A percentile compares a stretch with the other conserved stretches of the same genome.
Evolutionary conservation across 345 rosid genomes (phyloP).

Genomic region (Iberis pinnata): DNA sequence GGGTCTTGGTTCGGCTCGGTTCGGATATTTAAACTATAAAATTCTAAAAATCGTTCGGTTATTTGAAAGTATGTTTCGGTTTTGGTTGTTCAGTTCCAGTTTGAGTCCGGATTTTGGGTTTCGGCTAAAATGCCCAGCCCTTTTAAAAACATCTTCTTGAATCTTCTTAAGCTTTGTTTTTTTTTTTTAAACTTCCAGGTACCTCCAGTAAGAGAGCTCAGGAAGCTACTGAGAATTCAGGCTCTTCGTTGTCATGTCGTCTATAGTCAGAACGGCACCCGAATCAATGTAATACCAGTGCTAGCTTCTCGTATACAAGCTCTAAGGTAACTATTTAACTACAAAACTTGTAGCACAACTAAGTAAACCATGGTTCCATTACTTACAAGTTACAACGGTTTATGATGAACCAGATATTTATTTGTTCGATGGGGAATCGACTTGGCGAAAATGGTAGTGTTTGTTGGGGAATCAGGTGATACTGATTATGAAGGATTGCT

Average conservation of each 20-base stretch:
- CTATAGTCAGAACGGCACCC: slow-evolving; percentile 70
- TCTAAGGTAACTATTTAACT: slow-evolving; percentile 46
- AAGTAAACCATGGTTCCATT: neutral
- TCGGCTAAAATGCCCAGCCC: no score
- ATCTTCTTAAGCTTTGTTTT: neutral
- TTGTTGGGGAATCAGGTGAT: slow-evolving; percentile 88
- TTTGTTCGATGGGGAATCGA: slow-evolving; percentile 90
- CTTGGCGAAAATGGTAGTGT: slow-evolving; percentile 70
- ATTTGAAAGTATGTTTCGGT: no score
- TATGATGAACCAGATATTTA: slow-evolving; percentile 55
- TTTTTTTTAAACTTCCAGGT: slow-evolving; percentile 37
- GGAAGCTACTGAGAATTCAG: slow-evolving; percentile 78
- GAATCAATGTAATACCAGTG: slow-evolving; percentile 79
- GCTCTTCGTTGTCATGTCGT: slow-evolving; percentile 81
- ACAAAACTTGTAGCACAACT: neutral
- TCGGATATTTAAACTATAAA: no score
- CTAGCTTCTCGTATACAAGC: slow-evolving; percentile 89
- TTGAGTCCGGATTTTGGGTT: no score
- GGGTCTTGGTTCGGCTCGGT: no score
- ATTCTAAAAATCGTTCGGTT: no score
- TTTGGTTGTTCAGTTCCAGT: no score
- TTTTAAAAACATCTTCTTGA: neutral
- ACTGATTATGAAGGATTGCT: slow-evolving; percentile 93
- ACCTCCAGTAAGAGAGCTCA: slow-evolving; percentile 74
- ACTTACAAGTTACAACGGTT: neutral